A percentile compares a stretch with the other conserved stretches of the same genome.
These are phyloP conservation scores for Penicillium sp. DNA, from an alignment of 2,329 filamentous ascomycete genomes.

Conservation along the genomic window DNA sequence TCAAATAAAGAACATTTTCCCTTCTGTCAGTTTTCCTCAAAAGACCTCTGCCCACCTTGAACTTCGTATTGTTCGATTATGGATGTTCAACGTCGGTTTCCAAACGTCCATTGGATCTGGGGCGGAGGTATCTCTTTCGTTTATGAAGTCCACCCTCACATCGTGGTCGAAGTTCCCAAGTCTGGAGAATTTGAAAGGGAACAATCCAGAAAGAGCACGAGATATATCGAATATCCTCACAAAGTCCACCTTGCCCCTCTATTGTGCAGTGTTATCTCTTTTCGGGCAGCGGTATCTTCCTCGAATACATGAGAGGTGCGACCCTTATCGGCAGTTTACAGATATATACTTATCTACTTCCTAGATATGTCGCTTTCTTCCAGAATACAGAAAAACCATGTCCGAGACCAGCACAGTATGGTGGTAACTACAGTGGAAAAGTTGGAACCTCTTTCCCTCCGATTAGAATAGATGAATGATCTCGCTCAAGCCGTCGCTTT, in stretches of 20 bases:
- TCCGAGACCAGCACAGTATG: constrained; percentile 21
- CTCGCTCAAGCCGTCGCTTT: constrained; percentile 34
- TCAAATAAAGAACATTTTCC: too few species aligned
- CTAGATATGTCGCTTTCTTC: constrained; percentile 22
- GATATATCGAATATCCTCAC: constrained; percentile 26
- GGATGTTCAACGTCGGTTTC: constrained; percentile 2
- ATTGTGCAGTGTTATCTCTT: constrained; percentile 28
- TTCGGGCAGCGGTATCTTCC: constrained; percentile 17
- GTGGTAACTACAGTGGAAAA: constrained; percentile 28
- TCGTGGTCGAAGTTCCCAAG: constrained; percentile 30
- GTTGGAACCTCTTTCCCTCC: constrained; percentile 27
- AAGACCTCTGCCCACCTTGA: too few species aligned
- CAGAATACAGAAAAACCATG: constrained; percentile 28
- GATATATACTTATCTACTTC: constrained; percentile 13
- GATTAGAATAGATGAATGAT: constrained; percentile 34
- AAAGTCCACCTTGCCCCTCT: constrained; percentile 22
- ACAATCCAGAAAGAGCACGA: constrained; percentile 28
- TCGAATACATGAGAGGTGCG: too few species aligned
- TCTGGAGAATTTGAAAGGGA: constrained; percentile 25
- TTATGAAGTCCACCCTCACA: constrained; percentile 29
- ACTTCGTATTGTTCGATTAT: neutral
- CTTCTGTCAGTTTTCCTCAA: too few species aligned
- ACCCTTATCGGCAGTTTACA: too few species aligned
- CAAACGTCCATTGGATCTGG: constrained; percentile 26
- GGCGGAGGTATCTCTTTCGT: constrained; percentile 28